phyloP scores from a whole-genome alignment of 257 asterid genomes.

The Lantana camara region DNA sequence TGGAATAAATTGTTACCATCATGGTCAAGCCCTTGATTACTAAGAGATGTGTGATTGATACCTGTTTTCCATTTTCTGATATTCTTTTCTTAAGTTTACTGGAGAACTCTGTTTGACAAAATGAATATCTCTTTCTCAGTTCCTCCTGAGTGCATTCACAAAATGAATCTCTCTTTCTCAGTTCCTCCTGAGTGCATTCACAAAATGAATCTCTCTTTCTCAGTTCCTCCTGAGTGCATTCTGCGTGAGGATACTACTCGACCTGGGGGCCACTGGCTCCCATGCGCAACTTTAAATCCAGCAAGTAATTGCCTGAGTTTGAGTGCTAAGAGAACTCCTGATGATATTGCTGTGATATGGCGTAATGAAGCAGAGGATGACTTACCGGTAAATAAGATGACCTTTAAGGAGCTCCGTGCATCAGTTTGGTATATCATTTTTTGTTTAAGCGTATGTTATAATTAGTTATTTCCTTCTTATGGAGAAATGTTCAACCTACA shows the following conservation, averaged over 20 bases:
- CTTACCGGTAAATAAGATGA: conserved; percentile 60
- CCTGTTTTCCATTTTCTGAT: conserved; percentile 15
- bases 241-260: conserved; percentile 62
- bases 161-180: conserved; percentile 66
- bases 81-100: conserved; percentile 55
- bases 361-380: conserved; percentile 78
- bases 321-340: conserved; percentile 50
- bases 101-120: conserved; percentile 68
- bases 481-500: conserved; percentile 14
- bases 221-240: conserved; percentile 77
- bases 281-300: conserved; percentile 69
- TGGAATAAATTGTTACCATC: conserved; percentile 22
- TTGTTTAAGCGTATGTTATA: conserved; percentile 15
- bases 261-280: conserved; percentile 96
- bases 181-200: conserved; percentile 73
- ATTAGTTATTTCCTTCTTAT: neutral
- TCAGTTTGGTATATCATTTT: conserved; percentile 70
- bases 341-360: conserved; percentile 68
- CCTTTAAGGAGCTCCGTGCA: conserved; percentile 62
- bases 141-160: conserved; percentile 74
- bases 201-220: conserved; percentile 67
- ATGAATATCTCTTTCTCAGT: conserved; percentile 65
- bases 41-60: neutral
- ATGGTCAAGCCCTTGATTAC: conserved; percentile 12
- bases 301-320: conserved; percentile 68